Base-by-base conservation (phyloP, 2,329 filamentous ascomycete genomes). In the Exophiala xenobiotica region DNA sequence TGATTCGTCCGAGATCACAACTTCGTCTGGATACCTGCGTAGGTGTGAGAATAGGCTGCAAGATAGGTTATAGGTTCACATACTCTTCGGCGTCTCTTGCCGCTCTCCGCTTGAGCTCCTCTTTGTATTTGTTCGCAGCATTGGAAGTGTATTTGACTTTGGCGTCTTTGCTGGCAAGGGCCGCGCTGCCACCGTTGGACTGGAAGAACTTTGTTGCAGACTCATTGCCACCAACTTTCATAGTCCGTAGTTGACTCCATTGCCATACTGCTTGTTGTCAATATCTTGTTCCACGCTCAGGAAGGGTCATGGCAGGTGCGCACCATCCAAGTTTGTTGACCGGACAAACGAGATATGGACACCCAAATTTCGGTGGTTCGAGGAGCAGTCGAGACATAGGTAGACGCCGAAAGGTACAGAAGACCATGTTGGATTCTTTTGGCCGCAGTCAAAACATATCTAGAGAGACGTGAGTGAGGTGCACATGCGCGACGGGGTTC, bases 341-440 rank as follows among this genome's bases (percentile, higher is more conserved):
- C 93, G 87, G 65, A 99, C 93, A 78, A 99, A 99, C 63, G 92
- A 96, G 74, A 99, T 96, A 74, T 99, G 93, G 55, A 97, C 92
- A 71, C 93, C 93, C 65, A 99, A 85, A 72, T 97, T 97, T 64
- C 93, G 87, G 73, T 99, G 93, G 71, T 96, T 90, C 51, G 92
- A 87, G 35, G 92, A 96, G 76, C 93, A 99, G 75, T 99, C 93
- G 65, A 99, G 86, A 68, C 93, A 99, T 18, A 99, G 83, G 70
- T 97, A 99, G 70, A 99, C 97, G 67, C 89, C 93, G 60, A 99
- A 90, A 8, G 92, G 91, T 24, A 96, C 91, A 5, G 92, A 97
- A 6, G 91, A 95, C 93, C 93, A 99, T 53, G 93, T 97, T 57
- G 93, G 93, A 68, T 96, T 96, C 75, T 97, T 97, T 66, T 90